Conservation (phyloP, 805 yeast species). For the Blastobotrys americana region DNA sequence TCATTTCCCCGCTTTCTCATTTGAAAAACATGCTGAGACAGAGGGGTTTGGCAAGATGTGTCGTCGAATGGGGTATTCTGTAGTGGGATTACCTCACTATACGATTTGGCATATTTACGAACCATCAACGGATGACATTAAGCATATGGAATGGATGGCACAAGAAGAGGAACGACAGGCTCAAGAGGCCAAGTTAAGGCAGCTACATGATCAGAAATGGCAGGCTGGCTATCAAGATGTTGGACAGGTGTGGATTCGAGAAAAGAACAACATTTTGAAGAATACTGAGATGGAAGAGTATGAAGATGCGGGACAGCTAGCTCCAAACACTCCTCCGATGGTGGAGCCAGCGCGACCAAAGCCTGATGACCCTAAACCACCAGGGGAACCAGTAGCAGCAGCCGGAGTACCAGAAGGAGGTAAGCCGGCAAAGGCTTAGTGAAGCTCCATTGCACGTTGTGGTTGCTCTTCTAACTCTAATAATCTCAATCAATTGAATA, state of each 20-base stretch:
- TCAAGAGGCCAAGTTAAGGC: conserved; percentile 29
- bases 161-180: conserved; percentile 35
- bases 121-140: conserved; percentile 88
- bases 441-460: too few species aligned
- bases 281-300: conserved; percentile 48
- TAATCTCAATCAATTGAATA: too few species aligned
- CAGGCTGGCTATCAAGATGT: conserved; percentile 72
- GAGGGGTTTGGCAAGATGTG: conserved; percentile 94
- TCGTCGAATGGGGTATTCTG: conserved; percentile 78
- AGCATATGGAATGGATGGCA: conserved; percentile 49
- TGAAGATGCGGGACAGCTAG: conserved; percentile 18
- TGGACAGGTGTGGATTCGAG: conserved; percentile 63
- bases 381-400: conserved; percentile 1
- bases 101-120: conserved; percentile 97
- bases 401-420: too few species aligned
- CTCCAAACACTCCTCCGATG: conserved; percentile 15
- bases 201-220: conserved; percentile 44
- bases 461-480: too few species aligned
- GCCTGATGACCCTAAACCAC: neutral
- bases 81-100: conserved; percentile 90
- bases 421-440: too few species aligned
- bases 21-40: conserved; percentile 94
- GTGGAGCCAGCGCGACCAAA: neutral
- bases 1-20: conserved; percentile 94
- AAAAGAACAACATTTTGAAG: conserved; percentile 62